Base-by-base conservation (phyloP, 768 basidiomycete species). In the Clitopilus hobsonii region DNA sequence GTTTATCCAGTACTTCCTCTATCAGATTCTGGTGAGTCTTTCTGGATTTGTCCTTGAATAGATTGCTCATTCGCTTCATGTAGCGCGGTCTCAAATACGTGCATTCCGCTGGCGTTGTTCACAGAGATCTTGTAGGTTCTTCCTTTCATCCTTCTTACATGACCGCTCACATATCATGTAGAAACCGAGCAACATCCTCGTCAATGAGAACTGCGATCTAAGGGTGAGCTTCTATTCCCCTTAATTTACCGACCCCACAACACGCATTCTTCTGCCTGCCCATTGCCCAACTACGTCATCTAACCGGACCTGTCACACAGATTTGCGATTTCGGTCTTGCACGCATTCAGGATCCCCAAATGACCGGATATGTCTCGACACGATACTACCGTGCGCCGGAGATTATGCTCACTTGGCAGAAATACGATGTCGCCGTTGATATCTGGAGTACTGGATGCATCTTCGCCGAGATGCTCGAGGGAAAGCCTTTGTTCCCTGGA, bases 381-480 rank as follows among this genome's bases (percentile, higher is more conserved):
- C 81, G 97, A 61, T 99, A 99, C 75, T 99, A 99, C 69, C 89
- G 97, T 51, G 97, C 97, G 5, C 97, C 97, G 5, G 97, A 99
- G 73, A 99, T 99, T 75, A 99, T 99, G 97, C 81, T 99, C 68
- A 99, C 97, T 32, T 99, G 97, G 97, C 97, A 99, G 72, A 98
- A 98, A 77, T 99, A 99, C 74, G 96, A 98, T 70, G 95, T 98
- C 54, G 97, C 96, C 51, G 97, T 99, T 58, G 97, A 99, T 69
- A 96, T 98, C 68, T 98, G 97, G 97, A 95, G 92, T 66, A 94
- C 95, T 10, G 97, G 95, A 5, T 99, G 97, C 76, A 98, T 99
- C 70, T 98, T 99, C 65, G 97, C 97, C 5, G 97, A 99, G 77
- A 99, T 99, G 97, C 74, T 99, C 49, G 95, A 98, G 69, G 97